Evolutionary conservation across 371 early-diverging fungal genomes (phyloP).

Genomic region (Chytridium lagenaria): DNA sequence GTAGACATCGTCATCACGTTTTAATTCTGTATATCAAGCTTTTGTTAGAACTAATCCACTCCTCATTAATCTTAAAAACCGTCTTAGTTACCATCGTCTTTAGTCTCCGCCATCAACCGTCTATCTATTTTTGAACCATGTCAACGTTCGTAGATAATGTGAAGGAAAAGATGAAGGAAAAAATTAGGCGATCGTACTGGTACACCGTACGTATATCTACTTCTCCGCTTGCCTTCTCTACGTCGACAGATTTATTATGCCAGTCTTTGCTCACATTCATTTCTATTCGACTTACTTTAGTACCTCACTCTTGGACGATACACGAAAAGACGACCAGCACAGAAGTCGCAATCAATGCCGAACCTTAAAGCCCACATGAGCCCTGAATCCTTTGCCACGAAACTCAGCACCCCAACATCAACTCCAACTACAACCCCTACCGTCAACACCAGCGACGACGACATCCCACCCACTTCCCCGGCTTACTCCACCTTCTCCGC

Average conservation of each 20-base stretch:
- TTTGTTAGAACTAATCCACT: too few species aligned
- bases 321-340: not conserved
- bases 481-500: not conserved
- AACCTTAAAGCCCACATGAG: not conserved
- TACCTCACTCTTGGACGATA: slow-evolving; percentile 8
- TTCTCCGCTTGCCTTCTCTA: not conserved
- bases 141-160: too few species aligned
- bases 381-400: not conserved
- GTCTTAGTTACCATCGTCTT: too few species aligned
- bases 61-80: too few species aligned
- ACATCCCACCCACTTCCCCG: not conserved
- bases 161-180: slow-evolving; percentile 3
- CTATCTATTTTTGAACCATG: too few species aligned
- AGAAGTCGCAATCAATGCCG: not conserved
- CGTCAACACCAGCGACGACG: not conserved
- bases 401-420: not conserved
- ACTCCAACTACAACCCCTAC: not conserved
- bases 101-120: too few species aligned
- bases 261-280: too few species aligned
- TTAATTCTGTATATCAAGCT: too few species aligned
- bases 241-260: too few species aligned
- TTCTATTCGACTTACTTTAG: too few species aligned
- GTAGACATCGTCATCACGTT: too few species aligned
- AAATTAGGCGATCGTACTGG: slow-evolving; percentile 1
- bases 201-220: not conserved